Base-by-base conservation (phyloP, 2,329 filamentous ascomycete species). In the Lasiodiplodia theobromae region DNA sequence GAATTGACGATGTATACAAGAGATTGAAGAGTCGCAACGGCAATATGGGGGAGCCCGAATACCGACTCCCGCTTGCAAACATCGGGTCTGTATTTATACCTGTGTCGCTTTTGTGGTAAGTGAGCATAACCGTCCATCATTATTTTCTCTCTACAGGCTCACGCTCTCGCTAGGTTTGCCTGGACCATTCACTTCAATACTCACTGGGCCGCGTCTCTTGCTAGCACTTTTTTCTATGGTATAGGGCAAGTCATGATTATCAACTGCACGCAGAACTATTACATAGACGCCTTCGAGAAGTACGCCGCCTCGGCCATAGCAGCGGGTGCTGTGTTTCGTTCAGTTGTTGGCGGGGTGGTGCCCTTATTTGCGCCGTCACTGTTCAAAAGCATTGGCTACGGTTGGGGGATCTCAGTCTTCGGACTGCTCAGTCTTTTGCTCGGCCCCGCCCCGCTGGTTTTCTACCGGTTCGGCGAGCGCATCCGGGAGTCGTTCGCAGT, bases 231-330 rank as follows among this genome's bases (percentile, higher is more conserved):
- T 71, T 83, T 83, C 73, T 86, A 85, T 70, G 85, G 84, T 14
- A 78, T 86, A 21, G 84, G 85, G 2, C 84, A 86, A 67, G 83
- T 87, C 12, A 82, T 84, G 71, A 85, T 86, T 37, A 75, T 86
- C 66, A 86, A 86, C 67, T 80, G 79, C 14, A 84, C 84, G 18
- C 85, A 87, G 66, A 87, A 87, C 65, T 86, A 86, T 73, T 86
- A 85, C 72, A 86, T 86, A 57, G 84, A 86, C 71, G 79, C 80
- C 25, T 86, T 85, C 68, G 83, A 85, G 69, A 79, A 80, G 72
- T 85, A 84, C 69, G 84, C 84, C 6, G 84, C 84, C 7, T 81
- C 78, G 44, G 84, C 83, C 0, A 85, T 86, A 64, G 84, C 84
- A 5, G 84, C 83, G 4, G 83, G 83, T 0, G 80, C 83, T 0